Conservation (phyloP, 2,329 filamentous ascomycete genomes). For the Penicillium sp. region DNA sequence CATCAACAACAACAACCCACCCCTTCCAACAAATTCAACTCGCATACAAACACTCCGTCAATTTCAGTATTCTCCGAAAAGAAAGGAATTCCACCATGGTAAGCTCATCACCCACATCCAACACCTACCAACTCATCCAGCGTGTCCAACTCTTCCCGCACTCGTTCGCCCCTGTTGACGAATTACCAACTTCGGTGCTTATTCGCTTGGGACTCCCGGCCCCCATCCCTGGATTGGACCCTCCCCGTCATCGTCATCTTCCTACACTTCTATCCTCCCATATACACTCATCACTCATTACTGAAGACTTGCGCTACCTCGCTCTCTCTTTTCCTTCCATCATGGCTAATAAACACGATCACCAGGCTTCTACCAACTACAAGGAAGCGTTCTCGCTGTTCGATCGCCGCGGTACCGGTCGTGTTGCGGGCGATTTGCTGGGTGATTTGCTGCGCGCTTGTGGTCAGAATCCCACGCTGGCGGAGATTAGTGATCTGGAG, state of each 20-base stretch:
- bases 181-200: constrained; percentile 17
- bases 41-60: constrained; percentile 9
- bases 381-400: constrained; percentile 99
- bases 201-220: constrained; percentile 1
- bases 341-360: constrained; percentile 38
- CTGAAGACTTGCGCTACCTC: not conserved
- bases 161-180: constrained; percentile 20
- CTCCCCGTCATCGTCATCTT: constrained; percentile 12
- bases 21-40: constrained; percentile 13
- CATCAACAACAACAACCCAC: not conserved
- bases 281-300: not conserved
- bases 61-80: constrained; percentile 1
- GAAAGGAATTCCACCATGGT: constrained; percentile 20
- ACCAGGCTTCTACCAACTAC: constrained; percentile 89
- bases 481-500: constrained; percentile 92
- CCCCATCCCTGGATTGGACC: constrained; percentile 10
- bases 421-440: constrained; percentile 82
- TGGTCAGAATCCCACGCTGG: constrained; percentile 94
- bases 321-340: constrained; percentile 13
- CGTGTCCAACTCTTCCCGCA: not conserved
- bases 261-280: constrained; percentile 8
- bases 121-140: not conserved
- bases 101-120: not conserved
- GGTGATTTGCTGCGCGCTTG: constrained; percentile 95
- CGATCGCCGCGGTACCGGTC: constrained; percentile 97